These are phyloP conservation scores for Pleurotus tuber-regium DNA, from an alignment of 768 basidiomycete genomes.

Conservation along the genomic window DNA sequence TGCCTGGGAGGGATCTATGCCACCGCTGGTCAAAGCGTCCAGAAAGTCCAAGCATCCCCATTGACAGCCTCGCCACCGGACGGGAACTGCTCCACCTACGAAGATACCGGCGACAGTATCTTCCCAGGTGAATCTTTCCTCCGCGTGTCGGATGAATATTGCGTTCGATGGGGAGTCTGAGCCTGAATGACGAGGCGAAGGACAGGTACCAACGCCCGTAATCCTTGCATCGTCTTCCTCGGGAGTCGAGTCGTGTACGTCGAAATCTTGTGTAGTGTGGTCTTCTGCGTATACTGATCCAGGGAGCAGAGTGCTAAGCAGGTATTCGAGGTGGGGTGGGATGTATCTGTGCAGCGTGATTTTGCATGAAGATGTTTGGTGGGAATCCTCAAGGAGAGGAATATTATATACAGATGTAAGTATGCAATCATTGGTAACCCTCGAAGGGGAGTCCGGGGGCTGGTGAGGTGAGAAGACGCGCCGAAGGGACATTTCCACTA, in stretches of 20 bases:
- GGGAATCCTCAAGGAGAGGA: constrained; percentile 27
- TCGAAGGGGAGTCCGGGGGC: constrained; percentile 10
- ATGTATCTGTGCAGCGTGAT: constrained; percentile 13
- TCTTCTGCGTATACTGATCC: constrained; percentile 31
- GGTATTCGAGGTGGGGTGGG: constrained; percentile 24
- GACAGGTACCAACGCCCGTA: constrained; percentile 43
- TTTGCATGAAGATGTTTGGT: not conserved
- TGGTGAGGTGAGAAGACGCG: constrained; percentile 27
- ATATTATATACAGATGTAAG: constrained; percentile 32
- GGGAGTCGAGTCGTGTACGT: not conserved
- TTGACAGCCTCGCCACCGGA: constrained; percentile 71
- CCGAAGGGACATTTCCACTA: constrained; percentile 34
- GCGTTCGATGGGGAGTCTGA: constrained; percentile 17
- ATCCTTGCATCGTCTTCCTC: constrained; percentile 21
- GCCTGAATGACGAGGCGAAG: constrained; percentile 40
- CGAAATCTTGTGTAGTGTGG: constrained; percentile 1
- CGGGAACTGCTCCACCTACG: constrained; percentile 54
- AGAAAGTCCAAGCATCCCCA: constrained; percentile 63
- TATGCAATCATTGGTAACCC: constrained; percentile 21
- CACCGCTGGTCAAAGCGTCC: constrained; percentile 21
- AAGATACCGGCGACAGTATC: constrained; percentile 44
- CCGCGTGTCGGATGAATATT: constrained; percentile 54
- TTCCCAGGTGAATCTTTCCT: constrained; percentile 70
- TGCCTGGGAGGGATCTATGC: too few species aligned
- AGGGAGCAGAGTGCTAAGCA: constrained; percentile 35